These are phyloP conservation scores for Periconia sp. DNA, from an alignment of 2,329 filamentous ascomycete species.

Conservation along the genomic window DNA sequence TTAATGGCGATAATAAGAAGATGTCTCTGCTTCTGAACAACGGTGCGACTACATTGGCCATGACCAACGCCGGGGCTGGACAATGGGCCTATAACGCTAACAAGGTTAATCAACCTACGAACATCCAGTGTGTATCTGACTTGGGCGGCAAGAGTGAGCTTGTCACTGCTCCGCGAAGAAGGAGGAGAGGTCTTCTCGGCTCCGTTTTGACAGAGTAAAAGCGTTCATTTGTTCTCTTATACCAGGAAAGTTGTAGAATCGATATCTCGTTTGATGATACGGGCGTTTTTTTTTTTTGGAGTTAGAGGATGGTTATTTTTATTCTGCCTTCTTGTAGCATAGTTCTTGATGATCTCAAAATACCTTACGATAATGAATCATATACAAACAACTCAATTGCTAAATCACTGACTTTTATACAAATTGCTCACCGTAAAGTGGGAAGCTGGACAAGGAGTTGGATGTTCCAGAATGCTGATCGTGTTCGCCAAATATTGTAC, in stretches of 20 bases:
- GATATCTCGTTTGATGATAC: too few species aligned
- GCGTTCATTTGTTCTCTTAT: background rate
- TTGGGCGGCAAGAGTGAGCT: constrained; percentile 24
- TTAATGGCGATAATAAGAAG: constrained; percentile 31
- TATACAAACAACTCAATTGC: too few species aligned
- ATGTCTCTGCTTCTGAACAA: constrained; percentile 33
- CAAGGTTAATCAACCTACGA: constrained; percentile 30
- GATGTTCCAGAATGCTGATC: too few species aligned
- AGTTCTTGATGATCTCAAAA: too few species aligned
- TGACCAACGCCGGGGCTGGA: constrained; percentile 26
- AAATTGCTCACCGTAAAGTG: too few species aligned
- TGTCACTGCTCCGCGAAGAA: constrained; percentile 23
- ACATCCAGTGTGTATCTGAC: constrained; percentile 28
- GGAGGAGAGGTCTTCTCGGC: constrained; percentile 11
- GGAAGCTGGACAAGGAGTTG: too few species aligned
- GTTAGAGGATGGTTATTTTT: too few species aligned
- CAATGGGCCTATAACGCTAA: constrained; percentile 29
- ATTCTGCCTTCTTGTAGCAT: background rate
- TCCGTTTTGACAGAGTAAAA: background rate
- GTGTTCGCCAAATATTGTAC: too few species aligned
- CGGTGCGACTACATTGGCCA: constrained; percentile 18
- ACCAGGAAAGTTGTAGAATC: background rate
- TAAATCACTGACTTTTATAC: too few species aligned
- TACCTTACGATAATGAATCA: too few species aligned
- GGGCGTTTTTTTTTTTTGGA: too few species aligned